Percentiles rank a stretch among this genome's conserved stretches.
Evolutionary conservation across 768 basidiomycete species (phyloP).

Genomic region (Rhodotorula taiwanensis): DNA sequence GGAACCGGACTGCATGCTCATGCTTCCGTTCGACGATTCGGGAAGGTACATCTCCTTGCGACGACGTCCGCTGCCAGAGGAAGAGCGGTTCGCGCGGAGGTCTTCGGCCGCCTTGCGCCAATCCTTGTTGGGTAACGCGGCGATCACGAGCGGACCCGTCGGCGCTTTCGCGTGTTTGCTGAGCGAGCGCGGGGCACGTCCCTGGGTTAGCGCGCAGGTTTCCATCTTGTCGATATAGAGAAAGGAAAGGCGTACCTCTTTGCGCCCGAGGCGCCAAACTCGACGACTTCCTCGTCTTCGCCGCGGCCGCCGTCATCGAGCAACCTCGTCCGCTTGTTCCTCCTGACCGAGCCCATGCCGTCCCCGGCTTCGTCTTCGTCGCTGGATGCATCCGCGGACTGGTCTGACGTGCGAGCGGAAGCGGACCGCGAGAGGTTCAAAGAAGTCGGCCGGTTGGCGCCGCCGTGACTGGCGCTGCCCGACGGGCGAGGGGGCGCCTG

Average conservation of each 20-base stretch:
- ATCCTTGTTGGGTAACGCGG: conserved; percentile 76
- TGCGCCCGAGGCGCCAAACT: conserved; percentile 19
- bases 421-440: too few relatives aligned
- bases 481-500: conserved; percentile 10
- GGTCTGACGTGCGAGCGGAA: too few relatives aligned
- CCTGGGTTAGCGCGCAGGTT: too few relatives aligned
- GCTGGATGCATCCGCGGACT: neutral
- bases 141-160: conserved; percentile 65
- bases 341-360: too few relatives aligned
- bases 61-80: neutral
- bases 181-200: neutral
- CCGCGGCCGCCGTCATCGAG: conserved; percentile 6
- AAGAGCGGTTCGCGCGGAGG: conserved; percentile 48
- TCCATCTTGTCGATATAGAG: too few relatives aligned
- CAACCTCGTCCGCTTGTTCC: conserved; percentile 8
- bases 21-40: conserved; percentile 44
- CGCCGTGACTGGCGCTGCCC: neutral
- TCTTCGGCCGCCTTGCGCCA: conserved; percentile 76
- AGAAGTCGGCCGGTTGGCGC: too few relatives aligned
- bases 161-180: conserved; percentile 22
- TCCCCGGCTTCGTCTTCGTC: neutral
- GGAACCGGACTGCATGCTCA: conserved; percentile 43
- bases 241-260: conserved; percentile 11
- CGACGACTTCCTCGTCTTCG: conserved; percentile 31
- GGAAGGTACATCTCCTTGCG: conserved; percentile 57